phyloP scores from a whole-genome alignment of 805 yeast genomes.

The Dipodascus geniculatus region DNA sequence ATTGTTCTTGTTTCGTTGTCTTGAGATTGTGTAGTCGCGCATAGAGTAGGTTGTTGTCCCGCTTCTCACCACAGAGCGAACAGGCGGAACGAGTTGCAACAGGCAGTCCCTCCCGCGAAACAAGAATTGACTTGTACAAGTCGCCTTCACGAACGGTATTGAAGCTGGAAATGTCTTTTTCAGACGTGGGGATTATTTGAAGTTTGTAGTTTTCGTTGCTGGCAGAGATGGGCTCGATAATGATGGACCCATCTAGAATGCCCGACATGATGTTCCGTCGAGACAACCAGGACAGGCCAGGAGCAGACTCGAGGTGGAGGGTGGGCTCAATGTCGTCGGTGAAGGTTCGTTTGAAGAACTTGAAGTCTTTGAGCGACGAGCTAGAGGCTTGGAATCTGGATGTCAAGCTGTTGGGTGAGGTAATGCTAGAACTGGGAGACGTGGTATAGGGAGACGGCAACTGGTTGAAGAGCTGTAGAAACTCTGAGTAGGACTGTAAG shows the following conservation, averaged over 20 bases:
- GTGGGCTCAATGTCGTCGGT: slow-evolving; percentile 74
- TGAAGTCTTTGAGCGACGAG: slow-evolving; percentile 34
- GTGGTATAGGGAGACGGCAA: background rate
- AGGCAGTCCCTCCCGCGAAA: slow-evolving; percentile 44
- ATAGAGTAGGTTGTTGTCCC: slow-evolving; percentile 61
- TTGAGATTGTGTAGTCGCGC: slow-evolving; percentile 66
- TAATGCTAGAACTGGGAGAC: slow-evolving; percentile 3
- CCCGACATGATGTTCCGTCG: slow-evolving; percentile 50
- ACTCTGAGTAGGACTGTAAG: slow-evolving; percentile 6
- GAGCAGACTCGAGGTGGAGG: slow-evolving; percentile 49
- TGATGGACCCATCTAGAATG: slow-evolving; percentile 68
- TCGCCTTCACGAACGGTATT: background rate
- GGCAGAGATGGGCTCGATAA: slow-evolving; percentile 79
- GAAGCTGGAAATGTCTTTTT: background rate
- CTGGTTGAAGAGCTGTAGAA: slow-evolving; percentile 3
- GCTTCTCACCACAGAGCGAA: slow-evolving; percentile 70
- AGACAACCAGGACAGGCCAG: slow-evolving; percentile 51
- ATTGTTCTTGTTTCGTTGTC: slow-evolving; percentile 20
- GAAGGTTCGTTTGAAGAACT: slow-evolving; percentile 53
- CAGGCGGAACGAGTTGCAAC: slow-evolving; percentile 70
- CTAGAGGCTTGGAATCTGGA: slow-evolving; percentile 7
- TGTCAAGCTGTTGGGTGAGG: slow-evolving; percentile 6
- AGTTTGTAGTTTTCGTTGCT: slow-evolving; percentile 59
- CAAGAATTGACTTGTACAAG: slow-evolving; percentile 25
- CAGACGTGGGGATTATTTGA: background rate